Evolutionary conservation across 441 rosid species (phyloP).

Genomic region (Corymbia citriodora): DNA sequence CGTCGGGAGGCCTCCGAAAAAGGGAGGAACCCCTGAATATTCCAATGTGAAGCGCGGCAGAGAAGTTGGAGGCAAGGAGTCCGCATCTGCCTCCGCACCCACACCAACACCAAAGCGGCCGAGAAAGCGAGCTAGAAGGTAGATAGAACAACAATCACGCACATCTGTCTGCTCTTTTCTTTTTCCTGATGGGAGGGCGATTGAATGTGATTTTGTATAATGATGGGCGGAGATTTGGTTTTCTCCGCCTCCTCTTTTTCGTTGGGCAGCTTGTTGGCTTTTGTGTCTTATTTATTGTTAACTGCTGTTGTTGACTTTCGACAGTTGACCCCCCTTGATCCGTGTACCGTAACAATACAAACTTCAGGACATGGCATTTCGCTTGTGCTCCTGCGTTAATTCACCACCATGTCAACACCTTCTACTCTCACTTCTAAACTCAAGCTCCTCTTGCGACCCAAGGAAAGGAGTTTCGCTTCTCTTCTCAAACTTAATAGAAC

Average conservation of each 20-base stretch:
- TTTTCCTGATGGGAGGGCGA: not conserved
- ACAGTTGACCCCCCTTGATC: not conserved
- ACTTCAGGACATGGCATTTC: not conserved
- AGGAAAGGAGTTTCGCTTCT: not conserved
- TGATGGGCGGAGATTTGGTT: not conserved
- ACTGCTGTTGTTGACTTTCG: not conserved
- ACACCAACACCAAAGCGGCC: slow-evolving; percentile 12
- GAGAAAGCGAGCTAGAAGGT: slow-evolving; percentile 36
- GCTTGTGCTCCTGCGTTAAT: not conserved
- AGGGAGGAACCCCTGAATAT: slow-evolving; percentile 3
- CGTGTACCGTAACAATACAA: not conserved
- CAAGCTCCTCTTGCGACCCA: not conserved
- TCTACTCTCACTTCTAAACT: not conserved
- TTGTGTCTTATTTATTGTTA: not conserved
- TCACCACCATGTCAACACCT: not conserved
- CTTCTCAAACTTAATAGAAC: not conserved
- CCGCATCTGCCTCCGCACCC: slow-evolving; percentile 1
- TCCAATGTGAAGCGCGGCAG: slow-evolving; percentile 36
- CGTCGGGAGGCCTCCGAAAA: slow-evolving; percentile 44
- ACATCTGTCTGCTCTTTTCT: not conserved
- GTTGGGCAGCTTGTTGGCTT: not conserved
- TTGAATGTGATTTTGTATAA: not conserved
- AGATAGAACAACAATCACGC: not conserved
- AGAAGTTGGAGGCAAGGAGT: slow-evolving; percentile 23
- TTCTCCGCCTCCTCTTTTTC: not conserved